These are phyloP conservation scores for Berkeleyomyces rouxiae DNA, from an alignment of 2,329 filamentous ascomycete genomes.

Conservation along the genomic window DNA sequence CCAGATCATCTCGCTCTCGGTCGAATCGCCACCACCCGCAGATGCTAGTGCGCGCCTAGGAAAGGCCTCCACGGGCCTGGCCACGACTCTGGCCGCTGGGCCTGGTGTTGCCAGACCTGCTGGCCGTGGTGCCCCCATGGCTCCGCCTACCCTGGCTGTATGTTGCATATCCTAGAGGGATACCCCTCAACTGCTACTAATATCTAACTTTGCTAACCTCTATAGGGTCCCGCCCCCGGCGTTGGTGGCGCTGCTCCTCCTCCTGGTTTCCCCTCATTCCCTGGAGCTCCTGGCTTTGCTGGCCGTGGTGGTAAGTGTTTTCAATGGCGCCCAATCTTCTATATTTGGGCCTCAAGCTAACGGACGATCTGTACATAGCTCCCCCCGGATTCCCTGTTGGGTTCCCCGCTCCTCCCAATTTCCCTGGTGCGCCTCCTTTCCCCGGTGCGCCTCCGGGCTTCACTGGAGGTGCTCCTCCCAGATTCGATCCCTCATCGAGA, in stretches of 20 bases:
- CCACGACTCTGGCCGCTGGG: conserved; percentile 60
- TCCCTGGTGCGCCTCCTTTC: conserved; percentile 24
- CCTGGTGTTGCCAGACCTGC: conserved; percentile 83
- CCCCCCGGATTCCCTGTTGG: conserved; percentile 35
- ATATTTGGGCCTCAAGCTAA: neutral
- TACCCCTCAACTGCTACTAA: neutral
- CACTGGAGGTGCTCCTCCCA: conserved; percentile 42
- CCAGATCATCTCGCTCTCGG: conserved; percentile 84
- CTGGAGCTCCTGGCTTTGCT: conserved; percentile 36
- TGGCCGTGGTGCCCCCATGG: conserved; percentile 55
- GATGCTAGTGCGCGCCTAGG: conserved; percentile 84
- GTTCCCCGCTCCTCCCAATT: conserved; percentile 31
- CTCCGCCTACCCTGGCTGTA: conserved; percentile 62
- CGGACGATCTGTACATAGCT: conserved; percentile 14
- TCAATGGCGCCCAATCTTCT: neutral
- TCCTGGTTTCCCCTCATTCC: conserved; percentile 36
- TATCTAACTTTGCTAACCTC: neutral
- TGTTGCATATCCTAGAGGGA: conserved; percentile 16
- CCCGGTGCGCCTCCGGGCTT: conserved; percentile 36
- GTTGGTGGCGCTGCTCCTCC: conserved; percentile 59
- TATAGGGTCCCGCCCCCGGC: conserved; percentile 63
- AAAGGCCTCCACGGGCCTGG: conserved; percentile 49
- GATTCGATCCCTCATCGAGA: conserved; percentile 59
- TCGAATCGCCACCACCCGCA: conserved; percentile 87
- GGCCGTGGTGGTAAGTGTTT: conserved; percentile 37